Evolutionary conservation across 208 protist species (phyloP), one percentile per base, ranked within the genome.

Genomic region (Strigomonas culicis): DNA sequence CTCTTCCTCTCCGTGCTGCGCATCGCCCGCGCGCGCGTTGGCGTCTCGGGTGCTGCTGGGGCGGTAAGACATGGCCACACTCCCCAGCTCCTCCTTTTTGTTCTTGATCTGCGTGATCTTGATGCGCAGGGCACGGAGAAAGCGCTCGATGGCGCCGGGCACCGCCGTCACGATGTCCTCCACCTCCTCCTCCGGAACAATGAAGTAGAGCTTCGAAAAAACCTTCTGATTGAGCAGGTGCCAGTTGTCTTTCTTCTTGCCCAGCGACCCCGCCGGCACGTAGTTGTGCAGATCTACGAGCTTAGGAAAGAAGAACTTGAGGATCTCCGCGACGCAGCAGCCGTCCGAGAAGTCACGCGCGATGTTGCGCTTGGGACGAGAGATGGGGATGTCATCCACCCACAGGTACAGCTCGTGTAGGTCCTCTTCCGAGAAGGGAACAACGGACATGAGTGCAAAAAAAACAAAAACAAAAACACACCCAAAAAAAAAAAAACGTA

Each of bases 231-330:
- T 98, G 15, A 99, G 82, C 1, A 97, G 98, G 28, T 93, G 53
- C 98, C 98, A 99, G 79, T 99, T 99, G 65, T 98, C 95, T 7
- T 88, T 46, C 80, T 99, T 99, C 60, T 97, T 89, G 32, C 62
- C 57, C 6, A 75, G 72, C 0, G 84, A 86, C 79, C 95, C 95
- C 8, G 97, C 87, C 0, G 95, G 81, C 1, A 74, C 80, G 74
- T 99, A 99, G 86, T 99, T 99, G 94, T 99, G 97, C 34, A 99
- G 66, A n/a, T 99, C 97, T 1, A 99, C 97, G 4, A 99, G 67
- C 56, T 92, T 92, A 8, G 98, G 98, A 56, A 98, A 98, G 69
- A 98, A 99, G 79, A 97, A 96, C 56, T 97, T 85, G 15, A 99
- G 74, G 6, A 99, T 88, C 63, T 99, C 97, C 0, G 98, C 98